Base-by-base conservation (phyloP, 2,329 filamentous ascomycete genomes). In the Polytolypa hystricis region DNA sequence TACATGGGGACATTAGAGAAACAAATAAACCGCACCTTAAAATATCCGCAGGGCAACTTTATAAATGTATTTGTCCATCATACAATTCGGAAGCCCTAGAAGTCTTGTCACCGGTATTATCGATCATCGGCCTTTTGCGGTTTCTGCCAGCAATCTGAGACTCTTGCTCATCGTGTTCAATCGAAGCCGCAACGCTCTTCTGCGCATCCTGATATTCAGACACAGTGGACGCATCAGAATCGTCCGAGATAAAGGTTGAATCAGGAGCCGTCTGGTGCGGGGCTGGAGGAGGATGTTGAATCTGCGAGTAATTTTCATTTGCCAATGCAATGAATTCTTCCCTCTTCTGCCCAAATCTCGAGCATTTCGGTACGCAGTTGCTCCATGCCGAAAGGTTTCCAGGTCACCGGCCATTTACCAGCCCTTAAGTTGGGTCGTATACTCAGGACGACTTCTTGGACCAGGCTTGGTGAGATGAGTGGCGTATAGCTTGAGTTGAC, bases 291-390 rank as follows among this genome's bases (percentile, higher is more conserved):
- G 12, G 30, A 32, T n/a, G 19, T 32, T 32, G 30, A n/a, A 17
- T 17, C 14, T 32, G 8, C 16, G 30, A 32, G 18, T 36, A 19
- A 30, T 20, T 26, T 29, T 37, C 33, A 29, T 62, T 60, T 21
- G 53, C 54, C 5, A 38, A 41, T 17, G 40, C 37, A 18, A 64
- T 58, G 28, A 62, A 53, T n/a, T 26, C 30, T 39, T 64, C 52
- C 8, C 65, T 57, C 33, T 63, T 45, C 17, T 47, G 40, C 40
- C 60, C 43, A 57, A 45, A 30, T 66, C 59, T 40, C 61, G 49
- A 1, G 47, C 44, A 47, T 67, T 66, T 31, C 63, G 53, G 41
- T 63, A 62, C 33, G 58, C 58, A 3, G 50, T 51, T 6, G 50
- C 54, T 12, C 61, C 64, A 36, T 53, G 10, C 11, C 48, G 30